Percentiles rank a stretch among this genome's conserved stretches.
phyloP scores from a whole-genome alignment of 2,329 filamentous ascomycete species.

The Colletotrichum phormii region DNA sequence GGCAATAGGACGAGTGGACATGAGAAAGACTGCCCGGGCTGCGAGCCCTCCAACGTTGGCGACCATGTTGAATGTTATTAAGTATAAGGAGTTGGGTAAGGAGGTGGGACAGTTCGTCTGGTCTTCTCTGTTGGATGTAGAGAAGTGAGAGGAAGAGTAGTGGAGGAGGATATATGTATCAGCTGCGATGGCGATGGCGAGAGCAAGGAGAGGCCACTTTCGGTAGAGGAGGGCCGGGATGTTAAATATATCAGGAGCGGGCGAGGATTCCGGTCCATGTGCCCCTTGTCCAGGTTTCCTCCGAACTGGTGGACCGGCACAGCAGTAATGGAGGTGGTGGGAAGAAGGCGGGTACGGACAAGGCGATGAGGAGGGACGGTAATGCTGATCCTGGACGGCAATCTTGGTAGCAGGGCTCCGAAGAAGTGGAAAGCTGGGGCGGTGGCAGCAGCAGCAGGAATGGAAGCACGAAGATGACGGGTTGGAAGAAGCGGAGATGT shows the following conservation, averaged over 20 bases:
- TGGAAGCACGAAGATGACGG: background rate
- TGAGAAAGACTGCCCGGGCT: constrained; percentile 36
- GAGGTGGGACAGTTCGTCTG: background rate
- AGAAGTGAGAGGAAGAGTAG: background rate
- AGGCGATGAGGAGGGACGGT: constrained; percentile 10
- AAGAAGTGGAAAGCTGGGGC: constrained; percentile 7
- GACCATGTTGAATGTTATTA: constrained; percentile 34
- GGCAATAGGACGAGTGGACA: constrained; percentile 32
- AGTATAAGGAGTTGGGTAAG: constrained; percentile 9
- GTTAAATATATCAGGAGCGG: constrained; percentile 33
- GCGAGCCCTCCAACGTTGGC: constrained; percentile 35
- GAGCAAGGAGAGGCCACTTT: constrained; percentile 4
- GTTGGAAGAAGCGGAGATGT: background rate
- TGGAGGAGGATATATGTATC: constrained; percentile 32
- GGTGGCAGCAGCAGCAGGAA: background rate
- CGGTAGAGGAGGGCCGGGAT: constrained; percentile 16
- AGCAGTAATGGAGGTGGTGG: constrained; percentile 17
- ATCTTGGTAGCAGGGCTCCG: constrained; percentile 16
- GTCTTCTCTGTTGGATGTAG: background rate
- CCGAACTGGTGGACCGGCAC: constrained; percentile 20
- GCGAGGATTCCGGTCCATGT: constrained; percentile 25
- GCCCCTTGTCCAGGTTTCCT: constrained; percentile 28
- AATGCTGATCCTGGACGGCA: constrained; percentile 25
- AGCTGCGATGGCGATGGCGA: constrained; percentile 17
- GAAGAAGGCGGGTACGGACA: constrained; percentile 16